These are phyloP conservation scores for Syzygium syzygioides DNA, from an alignment of 441 rosid species.

Conservation along the genomic window DNA sequence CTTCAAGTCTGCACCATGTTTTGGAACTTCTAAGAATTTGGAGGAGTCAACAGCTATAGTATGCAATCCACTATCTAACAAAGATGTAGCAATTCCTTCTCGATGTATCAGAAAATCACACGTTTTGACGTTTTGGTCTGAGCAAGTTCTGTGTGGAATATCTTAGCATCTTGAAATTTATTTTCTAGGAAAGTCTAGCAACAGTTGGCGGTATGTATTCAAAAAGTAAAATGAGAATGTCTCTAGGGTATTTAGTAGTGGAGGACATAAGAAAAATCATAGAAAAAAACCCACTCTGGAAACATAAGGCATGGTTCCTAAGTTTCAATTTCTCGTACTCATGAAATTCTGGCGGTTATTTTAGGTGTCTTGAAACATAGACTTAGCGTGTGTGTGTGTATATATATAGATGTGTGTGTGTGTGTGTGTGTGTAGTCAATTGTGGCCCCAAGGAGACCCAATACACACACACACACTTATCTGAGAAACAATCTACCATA, in stretches of 20 bases:
- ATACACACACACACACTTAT: accelerated
- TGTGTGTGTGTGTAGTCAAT: too few species aligned
- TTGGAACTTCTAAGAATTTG: neutral
- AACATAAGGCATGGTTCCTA: neutral
- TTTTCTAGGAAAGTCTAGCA: too few species aligned
- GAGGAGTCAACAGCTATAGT: neutral
- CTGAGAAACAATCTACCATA: neutral
- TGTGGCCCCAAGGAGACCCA: neutral
- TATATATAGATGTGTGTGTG: too few species aligned
- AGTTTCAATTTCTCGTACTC: too few species aligned
- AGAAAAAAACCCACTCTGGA: neutral
- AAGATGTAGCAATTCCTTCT: neutral
- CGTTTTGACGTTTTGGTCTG: neutral
- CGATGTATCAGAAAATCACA: neutral
- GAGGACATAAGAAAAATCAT: neutral
- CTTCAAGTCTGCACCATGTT: neutral
- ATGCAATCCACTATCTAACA: neutral
- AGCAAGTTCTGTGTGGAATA: neutral
- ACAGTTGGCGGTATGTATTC: neutral
- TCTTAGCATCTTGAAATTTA: neutral
- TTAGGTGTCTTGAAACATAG: too few species aligned
- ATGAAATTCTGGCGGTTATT: too few species aligned
- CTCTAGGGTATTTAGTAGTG: neutral
- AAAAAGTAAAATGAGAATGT: neutral
- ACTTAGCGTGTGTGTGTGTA: too few species aligned